Percentiles rank a stretch among this genome's conserved stretches.
These are phyloP conservation scores for Colletotrichum graminicola DNA, from an alignment of 2,329 filamentous ascomycete species.

Conservation along the genomic window DNA sequence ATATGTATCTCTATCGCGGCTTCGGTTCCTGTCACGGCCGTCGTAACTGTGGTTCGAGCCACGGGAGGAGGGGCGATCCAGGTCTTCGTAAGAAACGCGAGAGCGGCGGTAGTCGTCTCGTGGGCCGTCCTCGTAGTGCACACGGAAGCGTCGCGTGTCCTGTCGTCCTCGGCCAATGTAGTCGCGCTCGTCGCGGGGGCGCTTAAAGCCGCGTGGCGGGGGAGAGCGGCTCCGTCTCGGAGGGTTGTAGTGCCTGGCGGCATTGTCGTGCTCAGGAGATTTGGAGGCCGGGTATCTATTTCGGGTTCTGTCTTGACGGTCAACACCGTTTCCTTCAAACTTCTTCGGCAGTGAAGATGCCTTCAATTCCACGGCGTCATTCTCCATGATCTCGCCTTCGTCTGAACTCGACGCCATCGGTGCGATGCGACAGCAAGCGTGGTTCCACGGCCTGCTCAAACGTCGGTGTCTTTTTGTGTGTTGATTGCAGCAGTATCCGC, in stretches of 20 bases:
- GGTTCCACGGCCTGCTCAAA: constrained; percentile 1
- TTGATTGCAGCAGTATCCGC: constrained; percentile 36
- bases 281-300: constrained; percentile 66
- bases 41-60: constrained; percentile 60
- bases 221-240: constrained; percentile 59
- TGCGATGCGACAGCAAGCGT: constrained; percentile 22
- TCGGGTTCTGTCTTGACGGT: constrained; percentile 88
- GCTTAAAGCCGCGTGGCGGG: constrained; percentile 77
- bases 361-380: constrained; percentile 75
- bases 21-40: constrained; percentile 62
- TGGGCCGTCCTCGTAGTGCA: constrained; percentile 71
- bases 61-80: constrained; percentile 64
- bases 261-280: constrained; percentile 66
- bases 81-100: constrained; percentile 67
- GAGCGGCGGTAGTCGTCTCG: constrained; percentile 61
- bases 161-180: constrained; percentile 54
- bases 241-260: constrained; percentile 57
- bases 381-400: constrained; percentile 89
- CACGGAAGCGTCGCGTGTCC: constrained; percentile 71
- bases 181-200: constrained; percentile 73
- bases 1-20: constrained; percentile 46
- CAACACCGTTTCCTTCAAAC: constrained; percentile 85
- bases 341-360: constrained; percentile 86
- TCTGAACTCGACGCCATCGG: constrained; percentile 72
- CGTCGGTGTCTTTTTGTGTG: constrained; percentile 3